Percentiles rank a stretch among this genome's conserved stretches.
Conservation (phyloP, 495 filamentous ascomycete species). For the Neurospora sp. region DNA sequence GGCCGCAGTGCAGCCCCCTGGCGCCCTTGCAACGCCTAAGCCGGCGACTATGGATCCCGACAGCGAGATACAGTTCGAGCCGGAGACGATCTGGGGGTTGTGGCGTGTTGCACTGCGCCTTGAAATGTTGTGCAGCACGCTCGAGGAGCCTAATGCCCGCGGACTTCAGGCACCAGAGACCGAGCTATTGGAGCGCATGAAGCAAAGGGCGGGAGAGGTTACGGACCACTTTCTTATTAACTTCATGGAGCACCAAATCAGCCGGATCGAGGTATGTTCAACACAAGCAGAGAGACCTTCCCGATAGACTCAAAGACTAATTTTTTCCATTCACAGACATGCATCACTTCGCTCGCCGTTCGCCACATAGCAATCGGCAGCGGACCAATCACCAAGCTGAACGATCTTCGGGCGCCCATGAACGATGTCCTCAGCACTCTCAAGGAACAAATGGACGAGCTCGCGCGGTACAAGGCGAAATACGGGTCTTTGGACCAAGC, state of each 20-base stretch:
- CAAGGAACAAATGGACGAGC: constrained; percentile 32
- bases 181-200: constrained; percentile 73
- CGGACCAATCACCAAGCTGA: constrained; percentile 26
- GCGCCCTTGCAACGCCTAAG: constrained; percentile 33
- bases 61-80: constrained; percentile 60
- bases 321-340: constrained; percentile 32
- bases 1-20: constrained; percentile 2
- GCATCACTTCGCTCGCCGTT: constrained; percentile 49
- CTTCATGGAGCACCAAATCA: constrained; percentile 88
- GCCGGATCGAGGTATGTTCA: constrained; percentile 77
- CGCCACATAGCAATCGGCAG: constrained; percentile 49
- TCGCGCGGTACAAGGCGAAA: constrained; percentile 37
- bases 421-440: constrained; percentile 31
- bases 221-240: constrained; percentile 76
- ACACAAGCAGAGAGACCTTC: neutral
- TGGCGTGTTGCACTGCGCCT: constrained; percentile 85
- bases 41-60: constrained; percentile 31
- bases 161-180: constrained; percentile 64
- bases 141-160: constrained; percentile 54
- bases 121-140: constrained; percentile 80
- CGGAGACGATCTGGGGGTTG: constrained; percentile 74
- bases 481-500: constrained; percentile 27
- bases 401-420: constrained; percentile 43
- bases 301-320: constrained; percentile 7
- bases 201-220: constrained; percentile 71